These are phyloP conservation scores for Pseudoscleropodium purum DNA, from an alignment of 225 moss, liverwort and hornwort species.

Conservation along the genomic window DNA sequence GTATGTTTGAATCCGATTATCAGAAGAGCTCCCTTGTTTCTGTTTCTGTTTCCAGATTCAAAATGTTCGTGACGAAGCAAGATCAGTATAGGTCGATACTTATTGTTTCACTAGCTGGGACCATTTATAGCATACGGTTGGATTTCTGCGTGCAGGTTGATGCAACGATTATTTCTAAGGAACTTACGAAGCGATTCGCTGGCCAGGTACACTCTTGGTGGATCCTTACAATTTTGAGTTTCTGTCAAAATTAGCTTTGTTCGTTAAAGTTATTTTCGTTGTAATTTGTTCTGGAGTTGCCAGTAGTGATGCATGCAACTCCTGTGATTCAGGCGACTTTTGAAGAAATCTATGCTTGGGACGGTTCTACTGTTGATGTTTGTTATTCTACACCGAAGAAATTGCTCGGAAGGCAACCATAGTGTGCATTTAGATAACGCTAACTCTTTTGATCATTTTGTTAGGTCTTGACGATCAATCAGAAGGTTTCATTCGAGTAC, in stretches of 20 bases:
- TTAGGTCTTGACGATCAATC: constrained; percentile 63
- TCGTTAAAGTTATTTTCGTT: neutral
- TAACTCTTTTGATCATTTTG: constrained; percentile 3
- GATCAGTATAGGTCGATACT: neutral
- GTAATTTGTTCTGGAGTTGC: neutral
- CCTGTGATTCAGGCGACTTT: neutral
- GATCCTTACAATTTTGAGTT: neutral
- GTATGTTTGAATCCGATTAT: constrained; percentile 13
- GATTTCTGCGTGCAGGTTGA: constrained; percentile 54
- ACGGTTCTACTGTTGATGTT: neutral
- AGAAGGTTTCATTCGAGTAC: constrained; percentile 80
- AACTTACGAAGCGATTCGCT: constrained; percentile 48
- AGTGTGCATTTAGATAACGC: neutral
- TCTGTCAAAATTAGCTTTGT: neutral
- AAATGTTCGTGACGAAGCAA: neutral
- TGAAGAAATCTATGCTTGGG: neutral
- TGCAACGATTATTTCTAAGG: constrained; percentile 44
- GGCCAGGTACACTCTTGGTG: constrained; percentile 45
- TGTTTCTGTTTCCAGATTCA: neutral
- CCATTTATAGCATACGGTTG: neutral
- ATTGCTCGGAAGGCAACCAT: neutral
- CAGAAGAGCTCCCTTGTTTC: neutral
- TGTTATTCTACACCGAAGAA: neutral
- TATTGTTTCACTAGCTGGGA: neutral
- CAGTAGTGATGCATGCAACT: neutral